Percentiles rank a stretch among this genome's conserved stretches.
phyloP scores from a whole-genome alignment of 176 grass and related monocot genomes.

The Cymbopogon citratus region DNA sequence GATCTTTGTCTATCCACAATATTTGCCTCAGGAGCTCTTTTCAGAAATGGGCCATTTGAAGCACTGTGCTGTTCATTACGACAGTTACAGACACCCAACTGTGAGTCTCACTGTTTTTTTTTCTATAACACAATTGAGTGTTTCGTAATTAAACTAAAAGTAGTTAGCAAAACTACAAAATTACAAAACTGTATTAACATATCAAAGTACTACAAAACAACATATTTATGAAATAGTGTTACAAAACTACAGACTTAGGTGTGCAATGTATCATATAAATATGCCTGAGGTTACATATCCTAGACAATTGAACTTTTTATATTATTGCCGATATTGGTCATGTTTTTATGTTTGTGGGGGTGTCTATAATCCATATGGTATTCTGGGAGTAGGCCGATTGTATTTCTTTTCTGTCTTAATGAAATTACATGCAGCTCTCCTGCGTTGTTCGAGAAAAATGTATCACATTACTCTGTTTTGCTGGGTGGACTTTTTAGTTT shows the following conservation, averaged over 20 bases:
- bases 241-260: background rate
- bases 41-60: constrained; percentile 89
- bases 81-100: constrained; percentile 68
- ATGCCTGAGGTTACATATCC: background rate
- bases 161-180: background rate
- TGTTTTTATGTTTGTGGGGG: background rate
- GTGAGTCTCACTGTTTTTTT: constrained; percentile 46
- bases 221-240: background rate
- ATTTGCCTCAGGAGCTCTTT: constrained; percentile 73
- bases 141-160: background rate
- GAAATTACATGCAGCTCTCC: background rate
- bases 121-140: background rate
- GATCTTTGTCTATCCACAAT: constrained; percentile 39
- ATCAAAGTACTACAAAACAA: background rate
- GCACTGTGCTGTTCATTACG: constrained; percentile 93
- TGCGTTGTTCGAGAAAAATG: background rate
- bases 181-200: background rate
- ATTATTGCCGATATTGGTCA: background rate
- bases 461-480: background rate
- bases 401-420: background rate
- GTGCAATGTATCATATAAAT: background rate
- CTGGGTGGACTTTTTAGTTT: background rate
- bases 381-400: background rate
- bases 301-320: background rate
- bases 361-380: background rate